Base-by-base conservation (phyloP, 2,329 filamentous ascomycete species). In the Phoma herbarum region DNA sequence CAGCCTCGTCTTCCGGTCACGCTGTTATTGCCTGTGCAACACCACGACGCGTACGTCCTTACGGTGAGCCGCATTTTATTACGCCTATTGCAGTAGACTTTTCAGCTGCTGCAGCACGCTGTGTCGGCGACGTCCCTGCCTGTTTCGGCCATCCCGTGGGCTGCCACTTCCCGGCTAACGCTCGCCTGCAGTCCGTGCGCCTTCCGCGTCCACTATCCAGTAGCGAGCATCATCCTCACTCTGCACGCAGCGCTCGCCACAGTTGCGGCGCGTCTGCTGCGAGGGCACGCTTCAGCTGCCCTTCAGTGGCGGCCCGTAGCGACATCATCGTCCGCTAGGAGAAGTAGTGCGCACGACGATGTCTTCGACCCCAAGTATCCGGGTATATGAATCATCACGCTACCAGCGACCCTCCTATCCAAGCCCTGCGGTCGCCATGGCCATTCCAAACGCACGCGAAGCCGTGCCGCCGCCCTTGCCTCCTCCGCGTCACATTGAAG, bases 391-490 rank as follows among this genome's bases (percentile, higher is more conserved):
- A 62, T 74, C 73, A 67, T 74, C 78, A 66, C 73, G 68, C 66
- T 72, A 69, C 54, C 72, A 64, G 62, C 73, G 73, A 53, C 70
- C 74, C 57, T 77, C 76, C 60, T 75, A 75, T 66, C 69, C 73
- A 44, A 72, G 69, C 59, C 70, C 81, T 41, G 77, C 60, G 74
- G 79, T 80, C 61, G 82, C 82, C 62, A 86, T 90, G 85, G 80
- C 86, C 60, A 89, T 90, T 72, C 86, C 86, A 48, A 82, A 84
- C 70, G 80, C 83, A 59, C 81, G 83, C 69, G 80, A 82, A 67
- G 79, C 82, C 28, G 80, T 81, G 49, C 88, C 88, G 58, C 88
- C 88, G 63, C 86, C 87, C 48, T 80, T 90, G 68, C 88, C 88
- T 67, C 88, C 88, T 57, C 85, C 87, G 51, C 82, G 81, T 74